A percentile compares a stretch with the other conserved stretches of the same genome.
phyloP scores from a whole-genome alignment of 2,329 filamentous ascomycete genomes.

The Alternaria panax region DNA sequence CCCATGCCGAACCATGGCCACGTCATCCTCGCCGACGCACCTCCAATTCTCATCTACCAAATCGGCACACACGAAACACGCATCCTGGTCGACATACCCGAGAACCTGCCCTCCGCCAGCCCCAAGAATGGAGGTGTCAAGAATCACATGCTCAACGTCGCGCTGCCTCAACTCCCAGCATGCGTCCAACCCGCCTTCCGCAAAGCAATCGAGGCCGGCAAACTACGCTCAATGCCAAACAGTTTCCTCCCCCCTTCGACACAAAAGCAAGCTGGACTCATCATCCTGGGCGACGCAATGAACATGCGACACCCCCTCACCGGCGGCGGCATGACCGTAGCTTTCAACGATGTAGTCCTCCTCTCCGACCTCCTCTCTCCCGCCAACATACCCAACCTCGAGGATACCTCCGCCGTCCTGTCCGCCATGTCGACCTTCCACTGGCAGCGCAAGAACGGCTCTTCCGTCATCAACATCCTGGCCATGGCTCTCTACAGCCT shows the following conservation, averaged over 20 bases:
- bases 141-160: constrained; percentile 79
- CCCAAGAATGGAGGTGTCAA: constrained; percentile 81
- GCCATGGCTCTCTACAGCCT: constrained; percentile 91
- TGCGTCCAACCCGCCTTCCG: constrained; percentile 76
- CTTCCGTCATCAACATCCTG: constrained; percentile 95
- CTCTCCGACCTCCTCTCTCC: constrained; percentile 78
- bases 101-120: constrained; percentile 75
- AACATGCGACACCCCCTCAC: constrained; percentile 99
- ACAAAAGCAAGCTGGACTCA: constrained; percentile 73
- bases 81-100: constrained; percentile 85
- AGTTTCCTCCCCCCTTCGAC: constrained; percentile 86
- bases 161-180: constrained; percentile 78
- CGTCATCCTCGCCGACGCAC: constrained; percentile 80
- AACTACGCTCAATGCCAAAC: constrained; percentile 92
- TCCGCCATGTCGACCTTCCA: constrained; percentile 78
- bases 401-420: constrained; percentile 70
- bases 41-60: constrained; percentile 91
- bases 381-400: constrained; percentile 70
- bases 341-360: constrained; percentile 87
- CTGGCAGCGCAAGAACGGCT: constrained; percentile 83
- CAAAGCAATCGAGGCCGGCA: constrained; percentile 76
- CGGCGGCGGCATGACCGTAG: constrained; percentile 97
- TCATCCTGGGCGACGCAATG: constrained; percentile 90
- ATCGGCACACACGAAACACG: constrained; percentile 95
- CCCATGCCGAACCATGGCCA: constrained; percentile 80